A percentile compares a stretch with the other conserved stretches of the same genome.
These are phyloP conservation scores for Kwoniella botswanensis DNA, from an alignment of 768 basidiomycete genomes.

Conservation along the genomic window DNA sequence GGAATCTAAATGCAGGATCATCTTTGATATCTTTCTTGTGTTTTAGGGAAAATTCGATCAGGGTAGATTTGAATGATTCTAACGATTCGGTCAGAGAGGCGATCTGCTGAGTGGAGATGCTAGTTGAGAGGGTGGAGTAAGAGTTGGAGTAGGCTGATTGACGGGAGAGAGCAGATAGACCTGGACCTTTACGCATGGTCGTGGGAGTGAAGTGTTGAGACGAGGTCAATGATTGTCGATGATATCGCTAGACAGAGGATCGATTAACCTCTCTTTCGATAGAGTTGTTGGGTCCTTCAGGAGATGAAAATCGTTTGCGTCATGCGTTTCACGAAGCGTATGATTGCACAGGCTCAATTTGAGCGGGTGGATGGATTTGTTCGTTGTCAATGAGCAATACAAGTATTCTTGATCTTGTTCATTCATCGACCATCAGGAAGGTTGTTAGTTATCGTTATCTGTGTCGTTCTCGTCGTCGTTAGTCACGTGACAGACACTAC, in stretches of 20 bases:
- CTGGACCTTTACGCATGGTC: constrained; percentile 68
- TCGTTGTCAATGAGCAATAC: too few relatives aligned
- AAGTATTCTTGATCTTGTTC: too few relatives aligned
- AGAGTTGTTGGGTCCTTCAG: too few relatives aligned
- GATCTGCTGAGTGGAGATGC: constrained; percentile 76
- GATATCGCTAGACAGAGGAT: background rate
- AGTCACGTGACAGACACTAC: background rate
- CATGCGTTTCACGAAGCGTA: too few relatives aligned
- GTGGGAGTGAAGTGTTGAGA: background rate
- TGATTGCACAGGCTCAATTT: too few relatives aligned
- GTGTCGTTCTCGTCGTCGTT: background rate
- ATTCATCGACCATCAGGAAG: too few relatives aligned
- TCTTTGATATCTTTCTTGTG: constrained; percentile 82
- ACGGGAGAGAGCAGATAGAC: constrained; percentile 86
- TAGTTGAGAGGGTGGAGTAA: constrained; percentile 78
- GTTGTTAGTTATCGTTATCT: background rate
- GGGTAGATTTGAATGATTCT: constrained; percentile 77
- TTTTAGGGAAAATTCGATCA: constrained; percentile 76
- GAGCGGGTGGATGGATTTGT: too few relatives aligned
- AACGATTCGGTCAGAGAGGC: constrained; percentile 80
- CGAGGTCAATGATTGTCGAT: background rate
- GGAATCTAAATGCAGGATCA: constrained; percentile 85
- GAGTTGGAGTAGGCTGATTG: constrained; percentile 79
- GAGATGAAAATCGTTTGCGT: too few relatives aligned
- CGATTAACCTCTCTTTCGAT: too few relatives aligned